Base-by-base conservation (phyloP, 2,329 filamentous ascomycete species). In the Elsinoe arachidis region DNA sequence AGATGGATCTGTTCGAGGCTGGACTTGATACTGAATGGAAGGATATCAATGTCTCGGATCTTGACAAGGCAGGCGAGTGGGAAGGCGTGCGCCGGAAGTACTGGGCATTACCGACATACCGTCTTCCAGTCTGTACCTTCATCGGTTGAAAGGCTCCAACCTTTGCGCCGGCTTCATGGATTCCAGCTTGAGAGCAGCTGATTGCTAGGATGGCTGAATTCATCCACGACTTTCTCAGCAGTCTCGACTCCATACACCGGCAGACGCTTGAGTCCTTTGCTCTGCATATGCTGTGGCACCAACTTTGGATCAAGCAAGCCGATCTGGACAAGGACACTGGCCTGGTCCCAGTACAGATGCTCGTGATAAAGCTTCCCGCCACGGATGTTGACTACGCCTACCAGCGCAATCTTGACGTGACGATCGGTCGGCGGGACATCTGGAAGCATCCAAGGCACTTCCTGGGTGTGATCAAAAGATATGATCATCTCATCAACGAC, bases 11-110 rank as follows among this genome's bases (percentile, higher is more conserved):
- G 19, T 83, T 86, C 61, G 91, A 97, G 64, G 90, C 90, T 9
- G 91, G 91, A 0, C 81, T 96, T 64, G 92, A 97, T 66, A 83
- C 92, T 1, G 87, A 91, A 55, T 97, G 90, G 90, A 80, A 85
- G 55, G 86, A 86, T 57, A 80, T 93, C 34, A 75, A 81, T 5
- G 87, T 97, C 12, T 84, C 90, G 14, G 83, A 81, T 58, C 73
- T 96, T 55, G 81, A 85, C 11, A 76, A 83, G 63, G 80, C 82
- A 37, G 85, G 85, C 5, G 88, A 92, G 67, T 99, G 93, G 93
- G 80, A 89, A 63, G 92, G 91, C 1, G 88, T 96, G 12, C 83
- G 87, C 68, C 82, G 91, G 65, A 84, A 87, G 59, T 97, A 97
- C 70, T 97, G 92, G 91, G 87, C 86, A 30, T 76, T 97, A 55